A percentile compares a stretch with the other conserved stretches of the same genome.
Conservation (phyloP, 2,329 filamentous ascomycete species). For the Exophiala mesophila region DNA sequence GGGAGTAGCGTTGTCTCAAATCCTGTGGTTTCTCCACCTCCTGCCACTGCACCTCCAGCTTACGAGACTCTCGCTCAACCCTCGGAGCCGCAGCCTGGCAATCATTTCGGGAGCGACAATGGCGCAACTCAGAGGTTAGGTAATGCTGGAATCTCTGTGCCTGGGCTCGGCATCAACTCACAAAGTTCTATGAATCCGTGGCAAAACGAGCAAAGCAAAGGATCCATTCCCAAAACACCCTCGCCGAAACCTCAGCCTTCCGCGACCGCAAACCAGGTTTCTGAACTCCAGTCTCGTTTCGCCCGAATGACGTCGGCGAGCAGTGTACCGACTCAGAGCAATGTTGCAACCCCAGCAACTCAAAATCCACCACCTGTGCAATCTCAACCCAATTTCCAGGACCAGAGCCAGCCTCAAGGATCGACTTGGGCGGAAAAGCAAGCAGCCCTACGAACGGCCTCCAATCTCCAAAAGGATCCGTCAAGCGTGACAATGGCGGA, state of each 20-base stretch:
- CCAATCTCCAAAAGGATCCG: slow-evolving; percentile 56
- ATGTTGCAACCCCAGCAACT: slow-evolving; percentile 6
- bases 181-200: slow-evolving; percentile 20
- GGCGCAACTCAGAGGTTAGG: slow-evolving; percentile 63
- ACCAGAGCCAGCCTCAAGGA: slow-evolving; percentile 32
- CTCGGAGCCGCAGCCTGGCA: slow-evolving; percentile 29
- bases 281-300: slow-evolving; percentile 66
- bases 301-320: slow-evolving; percentile 46
- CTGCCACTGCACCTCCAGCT: slow-evolving; percentile 31
- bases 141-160: slow-evolving; percentile 71
- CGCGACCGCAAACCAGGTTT: slow-evolving; percentile 46
- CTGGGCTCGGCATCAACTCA: slow-evolving; percentile 66
- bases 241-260: slow-evolving; percentile 18
- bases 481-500: slow-evolving; percentile 58
- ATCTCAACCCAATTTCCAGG: slow-evolving; percentile 16
- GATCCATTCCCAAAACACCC: slow-evolving; percentile 30
- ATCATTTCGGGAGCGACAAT: slow-evolving; percentile 47
- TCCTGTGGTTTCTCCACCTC: slow-evolving; percentile 36
- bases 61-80: slow-evolving; percentile 19
- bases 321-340: slow-evolving; percentile 20
- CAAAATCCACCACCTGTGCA: slow-evolving; percentile 9
- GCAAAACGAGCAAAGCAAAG: slow-evolving; percentile 30
- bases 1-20: slow-evolving; percentile 39
- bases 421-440: slow-evolving; percentile 56
- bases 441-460: slow-evolving; percentile 57